Evolutionary conservation across 2,329 filamentous ascomycete species (phyloP).

Genomic region (Camillea tinctor): DNA sequence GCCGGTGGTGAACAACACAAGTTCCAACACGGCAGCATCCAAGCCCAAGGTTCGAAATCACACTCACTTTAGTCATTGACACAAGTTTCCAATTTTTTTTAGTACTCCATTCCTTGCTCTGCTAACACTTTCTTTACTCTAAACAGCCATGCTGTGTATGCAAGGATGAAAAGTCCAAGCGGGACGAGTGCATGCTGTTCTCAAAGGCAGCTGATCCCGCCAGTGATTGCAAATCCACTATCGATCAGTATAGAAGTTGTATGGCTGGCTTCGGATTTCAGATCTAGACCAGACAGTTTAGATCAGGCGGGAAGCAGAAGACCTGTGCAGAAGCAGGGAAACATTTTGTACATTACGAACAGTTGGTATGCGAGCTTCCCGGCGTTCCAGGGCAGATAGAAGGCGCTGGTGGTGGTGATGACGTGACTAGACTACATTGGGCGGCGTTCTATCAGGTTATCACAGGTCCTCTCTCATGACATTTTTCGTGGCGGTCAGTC

Average conservation of each 20-base stretch:
- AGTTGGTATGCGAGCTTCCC: not conserved
- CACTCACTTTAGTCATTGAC: too few species aligned
- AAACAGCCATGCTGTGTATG: conserved; percentile 95
- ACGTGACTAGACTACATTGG: conserved; percentile 16
- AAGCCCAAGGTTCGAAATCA: conserved; percentile 33
- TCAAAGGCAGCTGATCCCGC: conserved; percentile 80
- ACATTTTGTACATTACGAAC: conserved; percentile 2
- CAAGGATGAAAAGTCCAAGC: conserved; percentile 87
- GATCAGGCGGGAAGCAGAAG: not conserved
- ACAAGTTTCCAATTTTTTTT: not conserved
- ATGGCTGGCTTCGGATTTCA: conserved; percentile 95
- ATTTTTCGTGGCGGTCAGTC: not conserved
- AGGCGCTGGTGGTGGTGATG: not conserved
- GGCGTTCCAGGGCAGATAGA: conserved; percentile 10
- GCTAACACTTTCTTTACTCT: not conserved
- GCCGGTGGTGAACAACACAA: conserved; percentile 15
- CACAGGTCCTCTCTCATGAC: not conserved
- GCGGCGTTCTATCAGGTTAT: conserved; percentile 14
- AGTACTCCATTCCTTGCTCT: not conserved
- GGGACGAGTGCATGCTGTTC: conserved; percentile 99
- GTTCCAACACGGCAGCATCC: conserved; percentile 21
- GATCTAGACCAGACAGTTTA: conserved; percentile 44
- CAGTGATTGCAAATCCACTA: conserved; percentile 76
- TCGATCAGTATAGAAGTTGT: conserved; percentile 84
- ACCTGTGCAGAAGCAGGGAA: not conserved